Percentiles rank a stretch among this genome's conserved stretches.
Evolutionary conservation across 305 asterid genomes (phyloP).

Genomic region (Fraxinus latifolia): DNA sequence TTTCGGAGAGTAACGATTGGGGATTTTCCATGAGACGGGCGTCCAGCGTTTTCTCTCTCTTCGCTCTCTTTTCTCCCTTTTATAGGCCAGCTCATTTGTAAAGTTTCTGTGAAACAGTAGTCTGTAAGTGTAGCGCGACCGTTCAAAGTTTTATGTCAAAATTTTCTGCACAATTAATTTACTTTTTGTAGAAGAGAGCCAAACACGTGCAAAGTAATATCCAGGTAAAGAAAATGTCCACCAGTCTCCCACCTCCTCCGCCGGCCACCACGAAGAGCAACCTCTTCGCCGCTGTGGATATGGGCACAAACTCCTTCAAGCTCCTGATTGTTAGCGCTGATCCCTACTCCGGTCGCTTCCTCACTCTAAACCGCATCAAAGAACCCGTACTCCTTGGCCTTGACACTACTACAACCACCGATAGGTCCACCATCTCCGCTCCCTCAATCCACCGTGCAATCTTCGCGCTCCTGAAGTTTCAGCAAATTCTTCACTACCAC

Average conservation of each 20-base stretch:
- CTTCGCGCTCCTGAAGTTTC: slow-evolving; percentile 47
- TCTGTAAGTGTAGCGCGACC: no score
- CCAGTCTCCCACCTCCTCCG: slow-evolving; percentile 23
- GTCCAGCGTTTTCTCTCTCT: no score
- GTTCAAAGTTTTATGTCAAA: no score
- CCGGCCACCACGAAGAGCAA: slow-evolving; percentile 20
- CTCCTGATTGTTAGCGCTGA: slow-evolving; percentile 56
- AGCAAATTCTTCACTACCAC: slow-evolving; percentile 30
- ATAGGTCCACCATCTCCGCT: slow-evolving; percentile 47
- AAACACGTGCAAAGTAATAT: neutral
- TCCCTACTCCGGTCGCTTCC: slow-evolving; percentile 54
- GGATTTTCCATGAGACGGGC: no score
- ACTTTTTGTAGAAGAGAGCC: neutral
- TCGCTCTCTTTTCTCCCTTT: no score
- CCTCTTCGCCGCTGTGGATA: slow-evolving; percentile 70
- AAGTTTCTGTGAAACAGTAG: no score
- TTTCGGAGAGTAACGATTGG: no score
- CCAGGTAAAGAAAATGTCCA: slow-evolving; percentile 28
- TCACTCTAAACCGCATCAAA: slow-evolving; percentile 56
- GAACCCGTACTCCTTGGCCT: slow-evolving; percentile 70
- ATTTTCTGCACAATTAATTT: no score
- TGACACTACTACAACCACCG: slow-evolving; percentile 39
- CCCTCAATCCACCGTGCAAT: slow-evolving; percentile 45
- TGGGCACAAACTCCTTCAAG: slow-evolving; percentile 84
- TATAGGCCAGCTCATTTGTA: no score